Percentiles rank a stretch among this genome's conserved stretches.
These are phyloP conservation scores for Fusarium chaquense DNA, from an alignment of 2,329 filamentous ascomycete genomes.

Conservation along the genomic window DNA sequence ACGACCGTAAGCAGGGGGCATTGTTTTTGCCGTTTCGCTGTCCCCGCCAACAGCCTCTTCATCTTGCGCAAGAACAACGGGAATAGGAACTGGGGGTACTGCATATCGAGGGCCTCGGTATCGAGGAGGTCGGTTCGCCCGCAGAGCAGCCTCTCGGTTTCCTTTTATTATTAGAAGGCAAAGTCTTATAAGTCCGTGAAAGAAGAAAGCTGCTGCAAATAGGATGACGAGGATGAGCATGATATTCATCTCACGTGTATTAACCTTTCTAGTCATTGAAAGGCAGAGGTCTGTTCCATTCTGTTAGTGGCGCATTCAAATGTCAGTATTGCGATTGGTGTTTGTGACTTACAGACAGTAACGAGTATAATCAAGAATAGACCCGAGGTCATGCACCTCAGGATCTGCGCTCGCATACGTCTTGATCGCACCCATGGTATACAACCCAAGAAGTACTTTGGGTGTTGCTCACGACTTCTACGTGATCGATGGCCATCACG, in stretches of 20 bases:
- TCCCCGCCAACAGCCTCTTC: slow-evolving; percentile 74
- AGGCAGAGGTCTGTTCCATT: slow-evolving; percentile 74
- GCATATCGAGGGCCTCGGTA: slow-evolving; percentile 73
- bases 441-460: slow-evolving; percentile 64
- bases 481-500: slow-evolving; percentile 20
- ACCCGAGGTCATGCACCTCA: slow-evolving; percentile 74
- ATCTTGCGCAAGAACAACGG: slow-evolving; percentile 78
- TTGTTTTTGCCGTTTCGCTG: slow-evolving; percentile 66
- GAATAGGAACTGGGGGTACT: slow-evolving; percentile 79
- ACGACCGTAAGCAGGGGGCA: slow-evolving; percentile 86
- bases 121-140: slow-evolving; percentile 55
- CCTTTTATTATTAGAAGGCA: slow-evolving; percentile 72
- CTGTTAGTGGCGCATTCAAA: slow-evolving; percentile 11
- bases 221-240: slow-evolving; percentile 83
- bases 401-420: slow-evolving; percentile 65
- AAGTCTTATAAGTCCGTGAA: slow-evolving; percentile 80
- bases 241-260: slow-evolving; percentile 79
- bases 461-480: slow-evolving; percentile 30
- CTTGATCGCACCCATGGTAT: slow-evolving; percentile 67
- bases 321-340: background rate
- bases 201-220: slow-evolving; percentile 81
- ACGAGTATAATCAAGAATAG: slow-evolving; percentile 69
- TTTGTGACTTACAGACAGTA: slow-evolving; percentile 70
- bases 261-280: slow-evolving; percentile 72
- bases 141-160: slow-evolving; percentile 47